Evolutionary conservation across 441 rosid species (phyloP).

Genomic region (Mallotus repandus): DNA sequence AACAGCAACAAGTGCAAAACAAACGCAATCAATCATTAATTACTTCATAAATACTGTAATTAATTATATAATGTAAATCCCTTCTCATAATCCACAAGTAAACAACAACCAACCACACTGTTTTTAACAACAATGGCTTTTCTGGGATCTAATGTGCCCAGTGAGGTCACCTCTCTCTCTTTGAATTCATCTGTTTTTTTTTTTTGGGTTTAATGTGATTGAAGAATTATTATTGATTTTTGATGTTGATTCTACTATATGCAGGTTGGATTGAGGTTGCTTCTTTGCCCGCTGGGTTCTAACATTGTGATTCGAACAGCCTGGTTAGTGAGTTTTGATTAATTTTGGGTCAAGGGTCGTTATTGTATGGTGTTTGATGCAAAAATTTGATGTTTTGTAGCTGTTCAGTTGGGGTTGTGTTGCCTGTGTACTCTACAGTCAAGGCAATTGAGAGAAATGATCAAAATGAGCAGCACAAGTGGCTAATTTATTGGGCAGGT

Average conservation of each 20-base stretch:
- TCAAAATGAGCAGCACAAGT: constrained; percentile 45
- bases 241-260: not conserved
- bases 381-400: constrained; percentile 30
- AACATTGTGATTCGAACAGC: constrained; percentile 59
- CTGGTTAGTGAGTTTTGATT: constrained; percentile 39
- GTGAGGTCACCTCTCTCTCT: constrained; percentile 36
- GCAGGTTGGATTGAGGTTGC: constrained; percentile 60
- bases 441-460: constrained; percentile 57
- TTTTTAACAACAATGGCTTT: constrained; percentile 38
- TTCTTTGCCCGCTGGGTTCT: constrained; percentile 53
- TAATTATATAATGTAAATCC: too few species aligned
- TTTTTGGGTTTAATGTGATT: not conserved
- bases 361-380: not conserved
- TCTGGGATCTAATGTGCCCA: constrained; percentile 48
- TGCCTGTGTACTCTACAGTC: constrained; percentile 65
- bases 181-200: not conserved
- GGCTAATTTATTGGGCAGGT: constrained; percentile 84
- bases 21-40: too few species aligned
- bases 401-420: constrained; percentile 55
- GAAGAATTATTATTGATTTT: not conserved
- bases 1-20: not conserved
- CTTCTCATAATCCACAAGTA: too few species aligned
- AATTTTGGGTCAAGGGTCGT: too few species aligned
- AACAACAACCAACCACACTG: not conserved
- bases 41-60: too few species aligned